phyloP scores from a whole-genome alignment of 805 yeast genomes.

The Lipomyces sp. region DNA sequence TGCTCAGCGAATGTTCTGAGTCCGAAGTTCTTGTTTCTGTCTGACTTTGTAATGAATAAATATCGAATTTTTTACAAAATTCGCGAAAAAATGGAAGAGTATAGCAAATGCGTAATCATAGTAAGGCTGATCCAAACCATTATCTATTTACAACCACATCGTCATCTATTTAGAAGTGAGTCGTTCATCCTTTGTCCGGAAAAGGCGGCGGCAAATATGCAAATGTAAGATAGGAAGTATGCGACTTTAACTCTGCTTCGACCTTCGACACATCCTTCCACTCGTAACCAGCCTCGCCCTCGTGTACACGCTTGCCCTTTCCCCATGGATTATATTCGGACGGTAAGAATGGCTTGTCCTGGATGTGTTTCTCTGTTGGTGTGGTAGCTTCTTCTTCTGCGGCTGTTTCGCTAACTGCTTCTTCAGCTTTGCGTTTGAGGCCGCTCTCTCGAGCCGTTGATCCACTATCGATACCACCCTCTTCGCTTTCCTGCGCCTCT shows the following conservation, averaged over 20 bases:
- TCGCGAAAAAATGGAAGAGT: too few relatives aligned
- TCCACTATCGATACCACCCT: constrained; percentile 22
- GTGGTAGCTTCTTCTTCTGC: neutral
- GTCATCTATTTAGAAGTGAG: neutral
- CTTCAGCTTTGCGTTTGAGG: constrained; percentile 18
- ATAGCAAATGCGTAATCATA: too few relatives aligned
- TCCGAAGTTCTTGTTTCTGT: too few relatives aligned
- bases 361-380: neutral
- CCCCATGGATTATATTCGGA: constrained; percentile 70
- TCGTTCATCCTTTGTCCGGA: neutral
- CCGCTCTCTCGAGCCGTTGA: constrained; percentile 24
- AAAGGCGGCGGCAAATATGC: constrained; percentile 58
- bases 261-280: constrained; percentile 87
- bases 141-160: neutral
- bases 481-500: constrained; percentile 43
- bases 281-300: constrained; percentile 78
- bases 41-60: too few relatives aligned
- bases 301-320: constrained; percentile 78
- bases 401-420: constrained; percentile 25
- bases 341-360: constrained; percentile 25
- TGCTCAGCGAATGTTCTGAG: too few relatives aligned
- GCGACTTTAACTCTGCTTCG: constrained; percentile 87
- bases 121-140: too few relatives aligned
- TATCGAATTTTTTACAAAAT: too few relatives aligned
- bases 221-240: constrained; percentile 91